Percentiles rank a stretch among this genome's conserved stretches.
Conservation (phyloP, 1,284 basidiomycete species). For the Quambalaria eucalypti region DNA sequence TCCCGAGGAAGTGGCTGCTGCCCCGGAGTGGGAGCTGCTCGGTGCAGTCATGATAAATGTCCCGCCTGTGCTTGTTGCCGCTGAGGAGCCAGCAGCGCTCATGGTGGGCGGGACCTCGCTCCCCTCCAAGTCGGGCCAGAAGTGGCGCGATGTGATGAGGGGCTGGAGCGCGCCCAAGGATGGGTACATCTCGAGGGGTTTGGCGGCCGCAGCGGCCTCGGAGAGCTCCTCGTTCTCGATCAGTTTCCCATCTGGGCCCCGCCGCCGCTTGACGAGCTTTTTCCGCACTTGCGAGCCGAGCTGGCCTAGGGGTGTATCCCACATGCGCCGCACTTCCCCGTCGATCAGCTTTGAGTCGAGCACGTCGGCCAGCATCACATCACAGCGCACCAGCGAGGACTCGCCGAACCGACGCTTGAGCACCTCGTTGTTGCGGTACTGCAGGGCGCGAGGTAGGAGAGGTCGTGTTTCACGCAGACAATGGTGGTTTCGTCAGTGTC, state of each 20-base stretch:
- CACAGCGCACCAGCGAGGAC: conserved; percentile 35
- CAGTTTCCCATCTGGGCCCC: too few relatives aligned
- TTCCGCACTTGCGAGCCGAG: background rate
- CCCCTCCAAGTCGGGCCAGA: conserved; percentile 33
- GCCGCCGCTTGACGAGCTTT: background rate
- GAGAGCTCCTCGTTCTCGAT: too few relatives aligned
- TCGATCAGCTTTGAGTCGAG: conserved; percentile 27
- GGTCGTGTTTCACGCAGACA: conserved; percentile 2
- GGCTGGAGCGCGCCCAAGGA: conserved; percentile 26
- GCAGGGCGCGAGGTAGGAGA: background rate
- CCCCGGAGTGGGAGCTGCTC: background rate
- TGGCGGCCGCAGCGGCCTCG: background rate
- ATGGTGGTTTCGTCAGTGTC: background rate
- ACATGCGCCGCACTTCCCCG: background rate
- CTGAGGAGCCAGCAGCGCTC: background rate
- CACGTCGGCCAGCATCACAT: conserved; percentile 44
- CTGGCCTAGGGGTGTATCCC: background rate
- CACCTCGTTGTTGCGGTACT: conserved; percentile 41
- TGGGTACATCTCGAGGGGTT: background rate
- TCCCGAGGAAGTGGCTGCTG: background rate
- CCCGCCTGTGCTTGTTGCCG: too few relatives aligned
- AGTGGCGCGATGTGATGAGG: conserved; percentile 37
- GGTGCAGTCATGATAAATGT: too few relatives aligned
- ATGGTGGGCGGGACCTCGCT: background rate
- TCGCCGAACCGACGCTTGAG: conserved; percentile 43